Conservation (phyloP, 495 filamentous ascomycete genomes). For the Tuber umbilicatum region DNA sequence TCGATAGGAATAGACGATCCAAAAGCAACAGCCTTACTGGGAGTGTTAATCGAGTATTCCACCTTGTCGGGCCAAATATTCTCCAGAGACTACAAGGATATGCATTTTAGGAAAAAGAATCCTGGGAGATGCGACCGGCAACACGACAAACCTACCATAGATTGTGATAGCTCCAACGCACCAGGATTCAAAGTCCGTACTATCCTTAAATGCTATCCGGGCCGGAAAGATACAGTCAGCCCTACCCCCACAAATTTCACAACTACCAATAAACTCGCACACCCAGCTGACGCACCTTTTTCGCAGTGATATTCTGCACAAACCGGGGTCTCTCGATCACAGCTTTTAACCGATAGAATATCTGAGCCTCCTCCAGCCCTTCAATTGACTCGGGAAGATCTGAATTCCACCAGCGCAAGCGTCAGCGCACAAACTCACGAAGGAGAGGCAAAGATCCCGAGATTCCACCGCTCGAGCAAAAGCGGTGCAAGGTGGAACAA, state of each 20-base stretch:
- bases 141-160: conserved; percentile 52
- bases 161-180: conserved; percentile 73
- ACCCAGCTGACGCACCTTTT: conserved; percentile 46
- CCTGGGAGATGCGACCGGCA: neutral
- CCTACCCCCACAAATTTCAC: neutral
- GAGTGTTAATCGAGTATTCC: conserved; percentile 80
- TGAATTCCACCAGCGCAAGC: conserved; percentile 13
- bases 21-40: conserved; percentile 84
- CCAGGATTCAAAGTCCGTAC: conserved; percentile 77
- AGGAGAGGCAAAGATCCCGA: neutral
- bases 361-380: conserved; percentile 68
- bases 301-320: conserved; percentile 67
- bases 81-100: conserved; percentile 59
- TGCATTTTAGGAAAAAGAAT: conserved; percentile 18
- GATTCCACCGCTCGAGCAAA: neutral
- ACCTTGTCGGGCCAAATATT: conserved; percentile 95
- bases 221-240: conserved; percentile 8
- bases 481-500: neutral
- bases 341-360: conserved; percentile 83
- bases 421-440: neutral
- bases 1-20: conserved; percentile 73
- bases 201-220: conserved; percentile 60
- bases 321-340: conserved; percentile 74
- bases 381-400: conserved; percentile 72
- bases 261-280: neutral